phyloP scores from a whole-genome alignment of 176 grass and related monocot genomes.

The Miscanthus lutarioriparius region DNA sequence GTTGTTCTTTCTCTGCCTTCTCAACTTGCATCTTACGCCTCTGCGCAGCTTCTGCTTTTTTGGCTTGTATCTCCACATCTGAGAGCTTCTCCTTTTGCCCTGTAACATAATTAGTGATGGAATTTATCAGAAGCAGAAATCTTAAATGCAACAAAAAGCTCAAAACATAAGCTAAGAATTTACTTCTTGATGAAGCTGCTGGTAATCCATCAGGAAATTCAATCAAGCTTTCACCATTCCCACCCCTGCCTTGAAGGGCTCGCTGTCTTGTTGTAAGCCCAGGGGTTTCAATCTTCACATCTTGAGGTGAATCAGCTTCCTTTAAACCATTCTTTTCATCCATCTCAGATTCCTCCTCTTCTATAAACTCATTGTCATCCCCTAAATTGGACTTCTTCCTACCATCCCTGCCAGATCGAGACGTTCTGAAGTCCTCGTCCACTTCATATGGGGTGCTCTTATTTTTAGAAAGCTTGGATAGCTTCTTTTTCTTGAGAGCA shows the following conservation, averaged over 20 bases:
- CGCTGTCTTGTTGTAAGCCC: conserved; percentile 80
- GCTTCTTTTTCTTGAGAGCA: conserved; percentile 60
- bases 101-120: conserved; percentile 38
- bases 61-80: conserved; percentile 83
- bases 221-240: conserved; percentile 66
- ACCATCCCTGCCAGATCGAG: conserved; percentile 49
- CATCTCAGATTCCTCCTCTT: conserved; percentile 70
- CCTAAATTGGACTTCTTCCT: conserved; percentile 49
- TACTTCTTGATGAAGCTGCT: conserved; percentile 93
- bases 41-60: conserved; percentile 86
- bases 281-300: conserved; percentile 49
- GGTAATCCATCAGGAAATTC: conserved; percentile 94
- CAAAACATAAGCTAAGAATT: conserved; percentile 17
- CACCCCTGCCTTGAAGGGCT: conserved; percentile 86
- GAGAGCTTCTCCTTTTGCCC: conserved; percentile 87
- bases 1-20: conserved; percentile 82
- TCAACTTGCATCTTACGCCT: conserved; percentile 99
- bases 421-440: conserved; percentile 71
- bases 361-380: conserved; percentile 55
- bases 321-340: conserved; percentile 55
- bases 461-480: conserved; percentile 57
- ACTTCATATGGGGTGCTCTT: conserved; percentile 59
- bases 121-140: conserved; percentile 29
- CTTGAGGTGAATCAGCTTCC: conserved; percentile 41
- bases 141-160: conserved; percentile 24